Percentiles rank a stretch among this genome's conserved stretches.
phyloP scores from a whole-genome alignment of 371 early-diverging fungal genomes.

The Mortierella sp. region DNA sequence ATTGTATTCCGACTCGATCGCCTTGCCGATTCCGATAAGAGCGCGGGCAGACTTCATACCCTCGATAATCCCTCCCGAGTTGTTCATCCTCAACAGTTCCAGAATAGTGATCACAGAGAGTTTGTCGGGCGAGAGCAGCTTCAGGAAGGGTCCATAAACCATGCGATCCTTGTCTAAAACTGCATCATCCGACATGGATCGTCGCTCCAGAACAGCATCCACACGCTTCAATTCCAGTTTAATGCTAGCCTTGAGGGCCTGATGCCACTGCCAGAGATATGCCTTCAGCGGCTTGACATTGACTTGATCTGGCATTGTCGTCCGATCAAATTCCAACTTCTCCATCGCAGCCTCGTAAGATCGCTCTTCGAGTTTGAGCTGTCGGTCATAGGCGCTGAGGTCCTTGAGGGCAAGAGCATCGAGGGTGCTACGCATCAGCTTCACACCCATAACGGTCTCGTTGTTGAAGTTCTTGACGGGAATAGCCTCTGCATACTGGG shows the following conservation, averaged over 20 bases:
- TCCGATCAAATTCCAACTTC: constrained; percentile 69
- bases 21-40: constrained; percentile 77
- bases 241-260: constrained; percentile 74
- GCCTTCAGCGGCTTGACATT: constrained; percentile 64
- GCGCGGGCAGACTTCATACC: constrained; percentile 75
- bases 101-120: constrained; percentile 88
- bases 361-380: constrained; percentile 87
- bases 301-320: constrained; percentile 61
- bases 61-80: constrained; percentile 67
- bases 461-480: constrained; percentile 80
- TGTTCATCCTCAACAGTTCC: constrained; percentile 78
- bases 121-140: constrained; percentile 78
- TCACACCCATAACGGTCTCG: constrained; percentile 73
- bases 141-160: constrained; percentile 79
- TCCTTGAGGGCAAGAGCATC: constrained; percentile 63
- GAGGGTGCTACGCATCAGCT: constrained; percentile 80
- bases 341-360: constrained; percentile 85
- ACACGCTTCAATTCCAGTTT: constrained; percentile 68
- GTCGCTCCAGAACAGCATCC: constrained; percentile 42
- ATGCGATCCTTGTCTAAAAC: constrained; percentile 54
- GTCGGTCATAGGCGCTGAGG: constrained; percentile 79
- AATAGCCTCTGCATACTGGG: constrained; percentile 69
- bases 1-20: constrained; percentile 88
- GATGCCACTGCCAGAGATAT: constrained; percentile 83
- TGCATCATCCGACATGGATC: constrained; percentile 21